Evolutionary conservation across 495 filamentous ascomycete species (phyloP).

Genomic region (Echria macrotheca): DNA sequence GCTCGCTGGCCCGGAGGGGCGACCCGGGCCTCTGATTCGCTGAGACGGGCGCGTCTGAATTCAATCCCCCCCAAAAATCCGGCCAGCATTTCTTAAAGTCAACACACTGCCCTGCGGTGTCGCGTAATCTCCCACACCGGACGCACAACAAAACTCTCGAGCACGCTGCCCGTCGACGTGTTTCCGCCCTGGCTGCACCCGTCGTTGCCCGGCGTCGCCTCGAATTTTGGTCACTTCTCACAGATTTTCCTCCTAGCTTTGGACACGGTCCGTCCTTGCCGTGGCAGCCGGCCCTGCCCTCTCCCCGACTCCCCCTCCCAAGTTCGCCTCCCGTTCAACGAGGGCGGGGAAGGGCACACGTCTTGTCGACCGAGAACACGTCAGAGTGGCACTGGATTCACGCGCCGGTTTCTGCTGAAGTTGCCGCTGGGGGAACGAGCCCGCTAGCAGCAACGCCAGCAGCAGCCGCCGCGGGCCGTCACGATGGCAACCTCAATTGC

Average conservation of each 20-base stretch:
- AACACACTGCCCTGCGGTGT: conserved; percentile 14
- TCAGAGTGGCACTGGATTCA: too few relatives aligned
- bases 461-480: conserved; percentile 6
- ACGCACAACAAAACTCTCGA: conserved; percentile 19
- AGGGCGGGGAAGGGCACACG: conserved; percentile 13
- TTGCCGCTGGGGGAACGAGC: conserved; percentile 2
- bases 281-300: conserved; percentile 16
- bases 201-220: too few relatives aligned
- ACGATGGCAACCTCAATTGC: conserved; percentile 31
- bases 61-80: conserved; percentile 15
- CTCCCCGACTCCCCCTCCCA: conserved; percentile 8
- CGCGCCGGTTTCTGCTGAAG: too few relatives aligned
- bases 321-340: conserved; percentile 6
- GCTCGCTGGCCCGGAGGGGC: neutral
- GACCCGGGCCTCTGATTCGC: conserved; percentile 27
- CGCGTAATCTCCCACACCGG: conserved; percentile 19
- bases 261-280: neutral
- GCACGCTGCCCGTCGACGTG: conserved; percentile 10
- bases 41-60: conserved; percentile 24
- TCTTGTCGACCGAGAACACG: conserved; percentile 12
- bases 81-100: conserved; percentile 17
- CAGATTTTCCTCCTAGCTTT: neutral
- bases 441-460: too few relatives aligned
- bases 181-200: neutral
- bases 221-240: conserved; percentile 4